A percentile compares a stretch with the other conserved stretches of the same genome.
Evolutionary conservation across 768 basidiomycete species (phyloP).

Genomic region (Fomitopsis serialis): DNA sequence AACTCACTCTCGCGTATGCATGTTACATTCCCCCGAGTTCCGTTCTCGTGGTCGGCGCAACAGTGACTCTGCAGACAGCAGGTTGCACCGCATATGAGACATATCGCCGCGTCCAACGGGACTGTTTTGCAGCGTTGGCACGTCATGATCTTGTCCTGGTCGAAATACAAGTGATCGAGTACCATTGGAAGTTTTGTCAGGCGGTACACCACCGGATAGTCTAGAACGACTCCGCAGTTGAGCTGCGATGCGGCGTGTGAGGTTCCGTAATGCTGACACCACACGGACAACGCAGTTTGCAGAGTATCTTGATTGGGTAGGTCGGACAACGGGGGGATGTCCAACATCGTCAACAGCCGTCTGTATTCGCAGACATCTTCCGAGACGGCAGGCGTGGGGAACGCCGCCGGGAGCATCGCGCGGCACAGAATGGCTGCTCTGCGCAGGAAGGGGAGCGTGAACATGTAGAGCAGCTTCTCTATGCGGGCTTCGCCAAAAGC

Average conservation of each 20-base stretch:
- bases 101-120: constrained; percentile 84
- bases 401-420: constrained; percentile 61
- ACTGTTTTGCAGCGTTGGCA: constrained; percentile 76
- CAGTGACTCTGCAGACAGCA: constrained; percentile 92
- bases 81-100: constrained; percentile 82
- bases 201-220: constrained; percentile 80
- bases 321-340: constrained; percentile 74
- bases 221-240: constrained; percentile 74
- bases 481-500: constrained; percentile 81
- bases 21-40: constrained; percentile 87
- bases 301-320: constrained; percentile 80
- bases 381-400: constrained; percentile 43
- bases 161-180: constrained; percentile 80
- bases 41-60: constrained; percentile 68
- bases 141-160: constrained; percentile 63
- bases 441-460: constrained; percentile 90
- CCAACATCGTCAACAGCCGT: constrained; percentile 68
- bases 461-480: constrained; percentile 79
- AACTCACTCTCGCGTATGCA: constrained; percentile 83
- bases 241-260: constrained; percentile 74
- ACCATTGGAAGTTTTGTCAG: constrained; percentile 75
- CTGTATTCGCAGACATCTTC: constrained; percentile 65
- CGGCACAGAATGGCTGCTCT: constrained; percentile 82
- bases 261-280: constrained; percentile 87
- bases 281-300: constrained; percentile 84